Base-by-base conservation (phyloP, 2,329 filamentous ascomycete species). In the Rutstroemia sp. region DNA sequence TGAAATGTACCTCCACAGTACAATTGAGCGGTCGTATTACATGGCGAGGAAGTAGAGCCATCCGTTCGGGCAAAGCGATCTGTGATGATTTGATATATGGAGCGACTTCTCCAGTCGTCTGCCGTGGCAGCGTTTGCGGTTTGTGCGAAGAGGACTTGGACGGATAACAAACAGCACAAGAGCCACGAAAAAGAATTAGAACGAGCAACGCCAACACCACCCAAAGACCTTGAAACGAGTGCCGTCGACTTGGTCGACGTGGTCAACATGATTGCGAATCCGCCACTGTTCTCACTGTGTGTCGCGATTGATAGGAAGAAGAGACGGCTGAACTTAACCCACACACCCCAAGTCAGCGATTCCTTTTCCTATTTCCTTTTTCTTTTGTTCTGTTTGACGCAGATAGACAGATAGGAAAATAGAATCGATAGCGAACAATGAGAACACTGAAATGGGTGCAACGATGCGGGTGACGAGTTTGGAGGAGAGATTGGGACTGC, bases 1-100 rank as follows among this genome's bases (percentile, higher is more conserved):
- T 66, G 58, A 64, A 70, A 79, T 7, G 71, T 73, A 25, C 76
- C 76, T 49, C 75, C 75, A 55, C 76, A 78, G 64, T 76, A 78
- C 23, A 38, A 64, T 68, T 46, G 9, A 2, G 5, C 61, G 46
- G 67, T 63, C 16, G 53, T 38, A 46, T 61, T 60, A 53, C 69
- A 71, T 23, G 56, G 23, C 7, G 61, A 64, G 7, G 68, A 66
- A 14, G 65, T 69, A 21, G 69, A 68, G 5, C 68, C 69, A 51
- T 70, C 64, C 1, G 64, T 67, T 39, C 66, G 63, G 9, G 71
- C 72, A 53, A 73, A 74, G 8, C 72, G 65, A 58, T 74, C 72
- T 9, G 72, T 74, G 57, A 74, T 63, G 48, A 74, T 63, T 61
- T 73, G 72, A 57, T 74, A 73, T 54, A 73, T 72, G 17, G 71